A percentile compares a stretch with the other conserved stretches of the same genome.
Evolutionary conservation across 129 eudicot genomes (phyloP).

Genomic region (Tagetes erecta): DNA sequence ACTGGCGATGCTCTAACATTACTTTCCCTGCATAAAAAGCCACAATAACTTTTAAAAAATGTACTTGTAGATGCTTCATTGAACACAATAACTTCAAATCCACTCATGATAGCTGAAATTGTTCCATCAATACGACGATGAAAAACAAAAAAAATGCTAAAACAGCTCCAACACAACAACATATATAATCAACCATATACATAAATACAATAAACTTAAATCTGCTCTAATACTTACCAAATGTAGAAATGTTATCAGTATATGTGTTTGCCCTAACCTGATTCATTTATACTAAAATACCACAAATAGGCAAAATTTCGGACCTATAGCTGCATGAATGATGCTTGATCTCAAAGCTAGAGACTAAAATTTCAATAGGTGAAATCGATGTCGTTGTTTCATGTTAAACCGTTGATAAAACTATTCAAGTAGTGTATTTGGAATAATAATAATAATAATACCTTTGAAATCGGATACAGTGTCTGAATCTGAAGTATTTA

Average conservation of each 20-base stretch:
- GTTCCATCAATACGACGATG: neutral
- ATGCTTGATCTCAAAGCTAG: neutral
- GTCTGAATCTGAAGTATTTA: conserved; percentile 44
- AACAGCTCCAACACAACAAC: too few relatives aligned
- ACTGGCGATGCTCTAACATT: conserved; percentile 51
- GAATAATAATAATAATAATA: conserved; percentile 1
- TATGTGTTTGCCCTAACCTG: neutral
- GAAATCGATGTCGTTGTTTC: too few relatives aligned
- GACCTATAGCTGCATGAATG: neutral
- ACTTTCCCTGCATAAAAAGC: conserved; percentile 53
- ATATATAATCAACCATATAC: too few relatives aligned
- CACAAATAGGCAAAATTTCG: neutral
- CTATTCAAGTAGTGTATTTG: too few relatives aligned
- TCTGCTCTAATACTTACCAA: too few relatives aligned
- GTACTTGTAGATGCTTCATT: neutral
- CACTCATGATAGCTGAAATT: neutral
- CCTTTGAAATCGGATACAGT: conserved; percentile 60
- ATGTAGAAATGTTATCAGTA: too few relatives aligned
- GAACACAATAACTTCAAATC: neutral
- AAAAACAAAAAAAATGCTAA: neutral
- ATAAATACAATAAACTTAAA: too few relatives aligned
- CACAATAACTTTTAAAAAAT: neutral
- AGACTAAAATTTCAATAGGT: neutral
- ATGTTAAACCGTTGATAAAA: too few relatives aligned
- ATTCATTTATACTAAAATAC: neutral